Evolutionary conservation across 768 basidiomycete genomes (phyloP).

Genomic region (Holtermannia corniformis): DNA sequence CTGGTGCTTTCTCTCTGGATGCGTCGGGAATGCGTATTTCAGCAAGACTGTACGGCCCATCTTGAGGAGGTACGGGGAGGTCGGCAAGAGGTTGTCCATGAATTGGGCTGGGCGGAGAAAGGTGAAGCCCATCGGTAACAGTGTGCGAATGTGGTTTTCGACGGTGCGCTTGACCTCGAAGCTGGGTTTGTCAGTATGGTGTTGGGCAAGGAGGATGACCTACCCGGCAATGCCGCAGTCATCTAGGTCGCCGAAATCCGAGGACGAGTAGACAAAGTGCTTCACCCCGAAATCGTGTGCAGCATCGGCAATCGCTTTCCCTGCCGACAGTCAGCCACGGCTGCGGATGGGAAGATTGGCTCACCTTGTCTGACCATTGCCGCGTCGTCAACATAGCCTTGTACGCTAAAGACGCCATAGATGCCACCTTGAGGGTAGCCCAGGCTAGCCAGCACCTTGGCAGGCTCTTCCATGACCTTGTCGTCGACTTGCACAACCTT

Average conservation of each 20-base stretch:
- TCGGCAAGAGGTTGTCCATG: conserved; percentile 18
- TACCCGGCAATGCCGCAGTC: conserved; percentile 6
- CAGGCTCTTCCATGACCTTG: conserved; percentile 20
- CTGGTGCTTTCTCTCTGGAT: conserved; percentile 17
- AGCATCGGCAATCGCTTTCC: conserved; percentile 16
- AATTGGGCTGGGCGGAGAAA: conserved; percentile 22
- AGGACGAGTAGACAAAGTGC: conserved; percentile 19
- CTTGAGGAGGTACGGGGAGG: conserved; percentile 5
- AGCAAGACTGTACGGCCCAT: conserved; percentile 12
- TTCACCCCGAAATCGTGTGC: conserved; percentile 11
- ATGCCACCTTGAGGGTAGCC: conserved; percentile 10
- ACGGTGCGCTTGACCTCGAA: conserved; percentile 19
- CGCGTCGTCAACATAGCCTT: conserved; percentile 15
- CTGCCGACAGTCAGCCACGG: not conserved
- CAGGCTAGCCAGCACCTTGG: conserved; percentile 5
- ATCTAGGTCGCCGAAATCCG: conserved; percentile 10
- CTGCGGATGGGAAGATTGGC: not conserved
- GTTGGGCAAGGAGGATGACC: not conserved
- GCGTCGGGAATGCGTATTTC: conserved; percentile 7
- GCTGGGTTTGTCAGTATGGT: not conserved
- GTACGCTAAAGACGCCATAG: conserved; percentile 18
- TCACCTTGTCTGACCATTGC: conserved; percentile 15
- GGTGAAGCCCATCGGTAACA: conserved; percentile 5
- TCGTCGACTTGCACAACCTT: conserved; percentile 7
- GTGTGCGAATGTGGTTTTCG: conserved; percentile 15